phyloP scores from a whole-genome alignment of 2,329 filamentous ascomycete genomes.

The Diaporthe sp. region DNA sequence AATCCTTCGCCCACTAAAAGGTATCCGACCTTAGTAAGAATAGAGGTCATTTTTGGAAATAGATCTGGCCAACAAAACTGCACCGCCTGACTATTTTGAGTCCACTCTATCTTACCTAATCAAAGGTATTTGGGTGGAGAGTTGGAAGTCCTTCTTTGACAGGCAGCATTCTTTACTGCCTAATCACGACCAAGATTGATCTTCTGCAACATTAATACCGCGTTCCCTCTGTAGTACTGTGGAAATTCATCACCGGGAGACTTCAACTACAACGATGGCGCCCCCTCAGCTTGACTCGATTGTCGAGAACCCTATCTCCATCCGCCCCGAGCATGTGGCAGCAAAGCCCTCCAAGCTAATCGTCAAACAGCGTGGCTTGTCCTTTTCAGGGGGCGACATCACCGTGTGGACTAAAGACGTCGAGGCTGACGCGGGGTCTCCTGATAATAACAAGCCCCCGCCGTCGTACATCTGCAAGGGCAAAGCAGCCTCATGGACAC shows the following conservation, averaged over 20 bases:
- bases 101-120: background rate
- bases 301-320: background rate
- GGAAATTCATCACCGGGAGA: background rate
- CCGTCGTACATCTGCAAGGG: slow-evolving; percentile 6
- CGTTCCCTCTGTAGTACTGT: too few relatives aligned
- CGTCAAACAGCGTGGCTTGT: background rate
- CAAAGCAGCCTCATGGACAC: slow-evolving; percentile 10
- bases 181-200: background rate
- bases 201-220: background rate
- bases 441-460: background rate
- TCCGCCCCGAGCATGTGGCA: slow-evolving; percentile 6
- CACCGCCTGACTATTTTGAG: background rate
- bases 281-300: slow-evolving; percentile 5
- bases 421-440: background rate
- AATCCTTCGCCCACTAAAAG: slow-evolving; percentile 9
- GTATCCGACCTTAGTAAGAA: background rate
- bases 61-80: background rate
- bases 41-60: background rate
- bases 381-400: slow-evolving; percentile 1
- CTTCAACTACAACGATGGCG: background rate
- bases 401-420: background rate
- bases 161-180: background rate
- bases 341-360: background rate
- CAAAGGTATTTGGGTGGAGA: background rate
- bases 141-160: background rate